Evolutionary conservation across 768 basidiomycete species (phyloP), one percentile per base, ranked within the genome.

Genomic region (Suillus fuscotomentosus): DNA sequence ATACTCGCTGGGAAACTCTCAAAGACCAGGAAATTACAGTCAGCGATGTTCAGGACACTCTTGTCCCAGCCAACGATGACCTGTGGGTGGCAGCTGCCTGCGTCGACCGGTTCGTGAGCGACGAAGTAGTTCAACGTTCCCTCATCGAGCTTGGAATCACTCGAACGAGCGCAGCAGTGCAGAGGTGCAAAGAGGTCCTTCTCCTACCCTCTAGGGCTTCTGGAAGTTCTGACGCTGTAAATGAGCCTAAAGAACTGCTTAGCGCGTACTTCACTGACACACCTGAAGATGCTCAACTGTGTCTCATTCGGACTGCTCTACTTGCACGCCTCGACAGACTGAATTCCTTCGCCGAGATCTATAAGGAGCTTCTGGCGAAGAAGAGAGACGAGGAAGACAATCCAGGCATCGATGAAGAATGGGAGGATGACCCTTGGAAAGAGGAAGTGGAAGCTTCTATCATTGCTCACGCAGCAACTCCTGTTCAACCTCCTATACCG

Each of bases 41-140:
- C 0, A 81, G 85, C 56, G 70, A 72, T 48, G 77, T 91, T 34
- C 74, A 78, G 27, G 70, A 83, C 27, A 70, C 81, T 22, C 82
- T 95, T 22, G 77, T 73, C 10, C 69, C 77, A 27, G 77, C 90
- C 47, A 75, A 78, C 48, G 87, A 94, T 70, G 89, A 95, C 73
- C 76, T 88, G 10, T 95, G 92, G 92, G 88, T 88, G 17, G 83
- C 83, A 43, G 85, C 89, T n/a, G 91, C 92, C 3, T 90, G 86
- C 69, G 78, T 81, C 31, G 91, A 93, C 77, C 82, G 89, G 63
- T 74, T 89, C 31, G 77, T 89, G n/a, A 80, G 89, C 66, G 80
- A 87, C 71, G 76, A 82, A 24, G 73, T 72, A 61, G 75, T 86
- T 15, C 88, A 93, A 67, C 80, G 80, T 60, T 78, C 79, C 10